A percentile compares a stretch with the other conserved stretches of the same genome.
Evolutionary conservation across 371 early-diverging fungal genomes (phyloP).

Genomic region (Coemansia sp.): DNA sequence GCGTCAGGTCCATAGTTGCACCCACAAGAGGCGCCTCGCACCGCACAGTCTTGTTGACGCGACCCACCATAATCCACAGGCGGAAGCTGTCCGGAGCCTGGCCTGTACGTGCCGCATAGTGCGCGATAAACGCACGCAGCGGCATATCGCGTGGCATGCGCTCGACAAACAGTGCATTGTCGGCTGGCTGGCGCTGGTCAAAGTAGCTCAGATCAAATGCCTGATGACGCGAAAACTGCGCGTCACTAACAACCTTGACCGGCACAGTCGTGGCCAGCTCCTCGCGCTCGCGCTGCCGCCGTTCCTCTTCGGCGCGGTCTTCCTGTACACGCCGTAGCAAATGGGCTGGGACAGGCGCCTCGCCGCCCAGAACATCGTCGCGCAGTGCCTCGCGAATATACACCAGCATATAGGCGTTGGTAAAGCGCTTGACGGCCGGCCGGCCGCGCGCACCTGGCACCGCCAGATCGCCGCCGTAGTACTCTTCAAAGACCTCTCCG

Average conservation of each 20-base stretch:
- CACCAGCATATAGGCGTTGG: conserved; percentile 97
- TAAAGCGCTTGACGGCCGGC: conserved; percentile 65
- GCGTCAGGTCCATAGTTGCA: conserved; percentile 29
- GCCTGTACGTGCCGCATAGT: conserved; percentile 54
- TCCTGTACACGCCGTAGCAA: conserved; percentile 58
- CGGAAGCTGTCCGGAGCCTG: conserved; percentile 62
- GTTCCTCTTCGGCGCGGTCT: conserved; percentile 51
- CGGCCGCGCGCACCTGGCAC: conserved; percentile 32
- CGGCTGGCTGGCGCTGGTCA: conserved; percentile 54
- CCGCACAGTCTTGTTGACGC: conserved; percentile 83
- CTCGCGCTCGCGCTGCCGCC: conserved; percentile 62
- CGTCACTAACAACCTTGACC: conserved; percentile 65
- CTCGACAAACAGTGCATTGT: conserved; percentile 23
- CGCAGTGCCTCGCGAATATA: conserved; percentile 81
- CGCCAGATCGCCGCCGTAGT: conserved; percentile 84
- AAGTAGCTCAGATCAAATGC: conserved; percentile 82
- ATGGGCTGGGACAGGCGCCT: conserved; percentile 74
- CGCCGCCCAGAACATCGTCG: conserved; percentile 63
- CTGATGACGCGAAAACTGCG: conserved; percentile 63
- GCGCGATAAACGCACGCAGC: conserved; percentile 29
- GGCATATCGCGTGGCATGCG: conserved; percentile 41
- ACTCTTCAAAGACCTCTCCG: conserved; percentile 93
- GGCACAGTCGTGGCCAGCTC: conserved; percentile 68
- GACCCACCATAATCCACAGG: conserved; percentile 78
- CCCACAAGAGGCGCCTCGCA: conserved; percentile 65